Base-by-base conservation (phyloP, 2,329 filamentous ascomycete genomes). In the Paracorniculantispora psalliotae region DNA sequence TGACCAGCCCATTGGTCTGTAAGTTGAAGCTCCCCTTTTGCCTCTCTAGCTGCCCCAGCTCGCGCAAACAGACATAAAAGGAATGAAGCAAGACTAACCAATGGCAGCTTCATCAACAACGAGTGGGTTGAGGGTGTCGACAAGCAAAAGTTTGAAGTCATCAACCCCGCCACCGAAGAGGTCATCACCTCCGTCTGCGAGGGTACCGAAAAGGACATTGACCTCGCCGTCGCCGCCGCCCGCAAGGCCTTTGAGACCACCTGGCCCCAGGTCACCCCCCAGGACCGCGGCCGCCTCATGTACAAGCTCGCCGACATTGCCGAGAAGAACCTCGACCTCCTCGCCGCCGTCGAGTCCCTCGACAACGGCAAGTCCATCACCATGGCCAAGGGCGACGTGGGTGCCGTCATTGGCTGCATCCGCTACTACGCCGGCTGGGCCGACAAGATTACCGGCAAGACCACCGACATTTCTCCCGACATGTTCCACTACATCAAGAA, bases 361-460 rank as follows among this genome's bases (percentile, higher is more conserved):
- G 92, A 96, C 80, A 91, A 96, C 70, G 92, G 89, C 73, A 94
- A 94, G 83, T 86, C 89, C 63, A 83, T 91, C 72, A 80, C 70
- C 69, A 85, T 91, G 82, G 88, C 90, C 63, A 88, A 85, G 71
- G 88, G 85, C 39, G 91, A 96, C 70, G 81, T 96, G 44, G 77
- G 73, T 57, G 82, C 84, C 66, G 86, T 87, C 60, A 79, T 84
- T 64, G 86, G 81, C 69, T 88, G 83, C 77, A 75, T 97, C 69
- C 86, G 92, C 75, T 97, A 77, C 72, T 77, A 77, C 68, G 91
- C 83, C 69, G 92, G 92, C 62, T 96, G 89, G 87, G 90, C 91
- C 68, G 92, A 96, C 81, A 96, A 96, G 86, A 87, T 94, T 65
- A 82, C 87, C 75, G 91, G 92, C 75, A 91, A 92, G 81, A 91